Evolutionary conservation across 2,329 filamentous ascomycete genomes (phyloP), one percentile per base, ranked within the genome.

Genomic region (Plenodomus tracheiphilus): DNA sequence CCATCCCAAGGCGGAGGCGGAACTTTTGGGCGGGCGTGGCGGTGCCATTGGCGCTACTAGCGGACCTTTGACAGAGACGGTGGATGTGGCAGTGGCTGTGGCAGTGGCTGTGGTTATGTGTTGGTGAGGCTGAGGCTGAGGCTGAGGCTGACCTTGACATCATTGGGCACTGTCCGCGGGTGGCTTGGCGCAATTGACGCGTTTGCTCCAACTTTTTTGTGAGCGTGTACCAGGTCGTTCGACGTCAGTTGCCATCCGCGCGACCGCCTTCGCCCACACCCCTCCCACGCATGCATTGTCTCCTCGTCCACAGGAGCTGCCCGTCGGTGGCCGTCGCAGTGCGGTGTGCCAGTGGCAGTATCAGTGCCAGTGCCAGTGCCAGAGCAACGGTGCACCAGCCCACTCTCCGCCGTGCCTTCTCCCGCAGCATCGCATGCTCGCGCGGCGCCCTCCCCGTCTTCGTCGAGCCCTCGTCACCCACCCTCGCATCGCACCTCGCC

Each of bases 371-470:
- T 32, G 42, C 45, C 56, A 62, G 62, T 59, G 56, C n/a, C n/a
- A n/a, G n/a, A n/a, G n/a, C n/a, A n/a, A n/a, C n/a, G n/a, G n/a
- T n/a, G n/a, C n/a, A n/a, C n/a, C n/a, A n/a, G n/a, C n/a, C n/a
- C n/a, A n/a, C n/a, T n/a, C n/a, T n/a, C n/a, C 54, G 56, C 10
- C 67, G 70, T 28, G 61, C 64, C 44, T 71, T 71, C 30, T 71
- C 68, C 1, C 53, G 50, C 17, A 68, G 48, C 40, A 43, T 44
- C 17, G 49, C 53, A n/a, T 56, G 45, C 32, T 54, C 53, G 21
- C 62, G 64, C 62, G 66, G 68, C 53, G 56, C 64, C 34, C 64
- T 78, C 5, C 76, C 77, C 16, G 56, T 59, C 37, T 80, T 77
- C 68, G 58, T 65, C 41, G 59, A 71, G 30, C 69, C 75, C 10